These are phyloP conservation scores for Sporothrix globosa DNA, from an alignment of 2,329 filamentous ascomycete genomes.

Conservation along the genomic window DNA sequence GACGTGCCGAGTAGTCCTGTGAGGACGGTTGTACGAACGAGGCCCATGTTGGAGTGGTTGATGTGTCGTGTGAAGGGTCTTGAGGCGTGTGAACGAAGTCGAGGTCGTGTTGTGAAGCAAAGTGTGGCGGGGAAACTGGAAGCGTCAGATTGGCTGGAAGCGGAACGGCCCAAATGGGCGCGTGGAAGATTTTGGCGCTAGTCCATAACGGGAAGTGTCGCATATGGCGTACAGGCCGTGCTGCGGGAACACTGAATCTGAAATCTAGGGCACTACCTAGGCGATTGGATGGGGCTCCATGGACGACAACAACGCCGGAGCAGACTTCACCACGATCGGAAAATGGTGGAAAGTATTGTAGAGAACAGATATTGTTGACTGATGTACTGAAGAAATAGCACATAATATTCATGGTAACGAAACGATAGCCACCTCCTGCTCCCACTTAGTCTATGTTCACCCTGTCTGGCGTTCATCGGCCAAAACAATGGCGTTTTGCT, in stretches of 20 bases:
- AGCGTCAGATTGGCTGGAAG: conserved; percentile 7
- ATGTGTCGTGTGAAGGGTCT: background rate
- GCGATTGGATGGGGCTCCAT: background rate
- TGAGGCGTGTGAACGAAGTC: background rate
- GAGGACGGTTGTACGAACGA: conserved; percentile 53
- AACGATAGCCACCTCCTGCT: background rate
- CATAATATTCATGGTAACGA: background rate
- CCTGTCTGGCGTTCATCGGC: background rate
- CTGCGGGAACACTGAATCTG: background rate
- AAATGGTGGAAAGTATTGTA: background rate
- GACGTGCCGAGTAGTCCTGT: conserved; percentile 55
- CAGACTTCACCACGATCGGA: too few species aligned
- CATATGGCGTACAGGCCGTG: background rate
- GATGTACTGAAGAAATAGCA: background rate
- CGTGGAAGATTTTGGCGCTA: conserved; percentile 17
- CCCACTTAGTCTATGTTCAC: background rate
- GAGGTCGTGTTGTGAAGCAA: background rate
- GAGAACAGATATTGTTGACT: too few species aligned
- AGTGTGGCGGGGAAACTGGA: conserved; percentile 13
- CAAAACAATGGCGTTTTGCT: background rate
- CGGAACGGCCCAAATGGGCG: conserved; percentile 7
- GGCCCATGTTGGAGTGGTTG: conserved; percentile 51
- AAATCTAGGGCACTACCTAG: background rate
- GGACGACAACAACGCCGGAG: background rate
- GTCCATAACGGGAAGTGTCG: background rate